phyloP scores from a whole-genome alignment of 805 yeast genomes.

The Candida nanaspora region DNA sequence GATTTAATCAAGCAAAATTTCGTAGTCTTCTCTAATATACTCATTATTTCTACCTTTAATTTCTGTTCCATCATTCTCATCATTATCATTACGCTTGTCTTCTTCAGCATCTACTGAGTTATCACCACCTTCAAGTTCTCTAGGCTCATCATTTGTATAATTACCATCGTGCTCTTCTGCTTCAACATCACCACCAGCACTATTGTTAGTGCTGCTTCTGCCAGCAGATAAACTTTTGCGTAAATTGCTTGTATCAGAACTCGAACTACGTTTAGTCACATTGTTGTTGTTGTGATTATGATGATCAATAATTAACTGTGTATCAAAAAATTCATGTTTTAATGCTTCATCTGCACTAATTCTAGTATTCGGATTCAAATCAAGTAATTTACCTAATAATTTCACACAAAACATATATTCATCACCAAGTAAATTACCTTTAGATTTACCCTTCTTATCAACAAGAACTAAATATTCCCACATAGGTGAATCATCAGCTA shows the following conservation, averaged over 20 bases:
- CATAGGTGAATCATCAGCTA: conserved; percentile 68
- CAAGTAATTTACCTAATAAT: conserved; percentile 49
- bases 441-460: conserved; percentile 33
- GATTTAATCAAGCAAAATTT: background rate
- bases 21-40: background rate
- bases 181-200: no score
- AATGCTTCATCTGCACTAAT: conserved; percentile 52
- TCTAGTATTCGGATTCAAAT: conserved; percentile 50
- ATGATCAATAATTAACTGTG: background rate
- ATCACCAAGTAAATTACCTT: conserved; percentile 28
- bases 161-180: no score
- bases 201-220: no score
- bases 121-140: background rate
- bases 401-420: conserved; percentile 41
- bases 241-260: background rate
- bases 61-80: conserved; percentile 17
- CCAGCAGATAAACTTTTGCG: no score
- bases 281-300: background rate
- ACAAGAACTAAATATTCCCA: conserved; percentile 52
- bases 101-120: background rate
- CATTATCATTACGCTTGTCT: conserved; percentile 9
- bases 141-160: background rate
- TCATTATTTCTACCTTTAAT: conserved; percentile 5
- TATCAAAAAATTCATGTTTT: conserved; percentile 48
- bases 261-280: background rate